Evolutionary conservation across 176 grass and related monocot species (phyloP).

Genomic region (Secale cereale): DNA sequence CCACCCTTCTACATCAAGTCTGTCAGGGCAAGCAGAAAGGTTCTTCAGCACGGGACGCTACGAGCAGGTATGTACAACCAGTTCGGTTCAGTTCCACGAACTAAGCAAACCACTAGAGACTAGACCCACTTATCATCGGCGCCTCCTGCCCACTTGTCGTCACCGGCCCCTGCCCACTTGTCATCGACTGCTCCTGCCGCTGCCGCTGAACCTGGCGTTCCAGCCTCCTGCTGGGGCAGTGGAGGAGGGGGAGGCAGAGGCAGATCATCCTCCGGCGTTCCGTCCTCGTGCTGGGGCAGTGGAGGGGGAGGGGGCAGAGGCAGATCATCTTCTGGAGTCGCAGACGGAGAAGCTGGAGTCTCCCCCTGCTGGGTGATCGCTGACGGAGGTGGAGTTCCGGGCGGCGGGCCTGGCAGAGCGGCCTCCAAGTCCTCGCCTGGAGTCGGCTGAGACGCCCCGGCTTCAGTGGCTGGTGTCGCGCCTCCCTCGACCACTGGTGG

Average conservation of each 20-base stretch:
- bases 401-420: background rate
- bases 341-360: background rate
- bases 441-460: conserved; percentile 3
- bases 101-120: conserved; percentile 1
- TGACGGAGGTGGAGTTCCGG: background rate
- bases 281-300: background rate
- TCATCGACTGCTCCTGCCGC: background rate
- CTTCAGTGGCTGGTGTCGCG: background rate
- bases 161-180: background rate
- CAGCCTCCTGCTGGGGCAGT: background rate
- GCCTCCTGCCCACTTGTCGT: background rate
- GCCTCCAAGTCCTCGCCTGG: background rate
- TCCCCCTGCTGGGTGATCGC: background rate
- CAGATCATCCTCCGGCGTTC: background rate
- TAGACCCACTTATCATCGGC: background rate
- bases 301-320: background rate
- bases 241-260: background rate
- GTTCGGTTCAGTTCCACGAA: background rate
- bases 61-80: background rate
- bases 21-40: background rate
- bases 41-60: background rate
- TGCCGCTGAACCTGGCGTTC: background rate
- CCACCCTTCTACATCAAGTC: background rate
- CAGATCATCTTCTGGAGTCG: background rate
- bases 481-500: conserved; percentile 16